Evolutionary conservation across 345 rosid genomes (phyloP).

Genomic region (Anacardium occidentale): DNA sequence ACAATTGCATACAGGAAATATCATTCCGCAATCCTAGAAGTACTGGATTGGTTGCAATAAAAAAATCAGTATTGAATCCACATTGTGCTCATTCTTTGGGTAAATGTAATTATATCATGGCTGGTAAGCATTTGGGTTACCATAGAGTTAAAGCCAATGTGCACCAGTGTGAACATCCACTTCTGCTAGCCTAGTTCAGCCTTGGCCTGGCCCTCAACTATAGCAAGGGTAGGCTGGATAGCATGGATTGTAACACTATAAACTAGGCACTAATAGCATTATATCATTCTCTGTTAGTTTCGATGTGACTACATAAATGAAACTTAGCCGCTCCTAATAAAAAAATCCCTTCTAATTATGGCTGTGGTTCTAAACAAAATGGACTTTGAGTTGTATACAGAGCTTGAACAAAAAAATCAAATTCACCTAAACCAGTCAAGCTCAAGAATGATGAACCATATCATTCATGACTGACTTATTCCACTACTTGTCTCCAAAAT

Average conservation of each 20-base stretch:
- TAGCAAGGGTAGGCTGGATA: too few relatives aligned
- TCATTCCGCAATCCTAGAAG: not conserved
- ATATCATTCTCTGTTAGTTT: too few relatives aligned
- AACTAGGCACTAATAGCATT: too few relatives aligned
- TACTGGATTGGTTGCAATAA: not conserved
- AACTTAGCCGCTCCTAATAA: too few relatives aligned
- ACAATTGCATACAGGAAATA: not conserved
- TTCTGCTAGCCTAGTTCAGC: too few relatives aligned
- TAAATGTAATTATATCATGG: too few relatives aligned
- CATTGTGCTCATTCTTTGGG: not conserved
- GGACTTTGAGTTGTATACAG: not conserved
- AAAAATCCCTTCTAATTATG: not conserved
- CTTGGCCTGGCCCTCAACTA: too few relatives aligned
- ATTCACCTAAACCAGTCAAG: not conserved
- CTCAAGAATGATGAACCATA: constrained; percentile 4
- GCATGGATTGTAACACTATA: too few relatives aligned
- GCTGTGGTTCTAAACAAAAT: not conserved
- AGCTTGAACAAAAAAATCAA: not conserved
- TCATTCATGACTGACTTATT: not conserved
- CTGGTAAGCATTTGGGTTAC: too few relatives aligned
- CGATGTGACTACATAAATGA: too few relatives aligned
- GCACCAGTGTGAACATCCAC: too few relatives aligned
- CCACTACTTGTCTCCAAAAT: not conserved
- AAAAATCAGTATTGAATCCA: not conserved
- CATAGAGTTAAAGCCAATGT: too few relatives aligned